phyloP scores from a whole-genome alignment of 805 yeast species.

The Candida maris region DNA sequence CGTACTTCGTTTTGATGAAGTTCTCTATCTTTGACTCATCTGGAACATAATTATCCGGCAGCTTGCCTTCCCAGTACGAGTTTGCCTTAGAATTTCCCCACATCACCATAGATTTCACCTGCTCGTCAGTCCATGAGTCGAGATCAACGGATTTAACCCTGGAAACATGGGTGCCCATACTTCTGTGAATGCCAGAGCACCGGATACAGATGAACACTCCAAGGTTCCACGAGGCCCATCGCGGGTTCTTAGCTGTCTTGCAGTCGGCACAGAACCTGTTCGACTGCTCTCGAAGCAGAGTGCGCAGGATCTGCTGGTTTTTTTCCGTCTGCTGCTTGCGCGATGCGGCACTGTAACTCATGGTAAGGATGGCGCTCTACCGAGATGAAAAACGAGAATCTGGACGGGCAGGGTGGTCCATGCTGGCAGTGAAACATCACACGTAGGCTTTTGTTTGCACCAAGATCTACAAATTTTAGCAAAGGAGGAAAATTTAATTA shows the following conservation, averaged over 20 bases:
- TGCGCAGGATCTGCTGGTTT: constrained; percentile 69
- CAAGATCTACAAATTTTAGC: too few relatives aligned
- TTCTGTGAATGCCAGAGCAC: constrained; percentile 93
- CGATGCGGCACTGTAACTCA: constrained; percentile 3
- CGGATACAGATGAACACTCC: constrained; percentile 92
- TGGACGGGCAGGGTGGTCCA: too few relatives aligned
- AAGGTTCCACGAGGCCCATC: constrained; percentile 97
- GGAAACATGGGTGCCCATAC: constrained; percentile 93
- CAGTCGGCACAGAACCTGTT: constrained; percentile 90
- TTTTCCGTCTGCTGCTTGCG: constrained; percentile 35
- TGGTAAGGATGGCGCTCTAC: too few relatives aligned
- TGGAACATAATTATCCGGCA: constrained; percentile 70
- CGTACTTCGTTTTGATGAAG: constrained; percentile 90
- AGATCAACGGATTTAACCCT: constrained; percentile 90
- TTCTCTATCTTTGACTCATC: constrained; percentile 82
- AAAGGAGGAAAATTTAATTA: too few relatives aligned
- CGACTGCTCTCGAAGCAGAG: constrained; percentile 69
- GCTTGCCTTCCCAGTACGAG: constrained; percentile 74
- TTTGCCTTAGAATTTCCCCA: constrained; percentile 89
- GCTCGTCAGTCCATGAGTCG: constrained; percentile 96
- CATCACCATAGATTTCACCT: constrained; percentile 70
- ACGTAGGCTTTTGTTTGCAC: too few relatives aligned
- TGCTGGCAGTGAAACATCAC: too few relatives aligned
- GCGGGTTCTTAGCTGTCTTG: constrained; percentile 81
- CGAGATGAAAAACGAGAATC: too few relatives aligned